Evolutionary conservation across 495 filamentous ascomycete genomes (phyloP), one percentile per base, ranked within the genome.

Genomic region (Staphylotrichum longicolle): DNA sequence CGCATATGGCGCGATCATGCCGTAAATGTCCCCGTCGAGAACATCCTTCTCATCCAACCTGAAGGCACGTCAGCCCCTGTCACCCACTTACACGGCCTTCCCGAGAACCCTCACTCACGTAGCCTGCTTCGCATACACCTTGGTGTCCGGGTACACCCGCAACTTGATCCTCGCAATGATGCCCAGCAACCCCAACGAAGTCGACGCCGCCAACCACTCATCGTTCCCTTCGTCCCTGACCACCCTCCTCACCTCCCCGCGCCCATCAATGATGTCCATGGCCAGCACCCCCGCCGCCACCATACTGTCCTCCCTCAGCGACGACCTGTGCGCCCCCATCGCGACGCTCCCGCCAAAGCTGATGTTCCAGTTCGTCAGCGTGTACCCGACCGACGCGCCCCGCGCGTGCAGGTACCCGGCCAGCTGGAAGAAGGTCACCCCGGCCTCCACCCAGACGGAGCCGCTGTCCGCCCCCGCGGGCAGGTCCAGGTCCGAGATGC

Each of bases 341-440:
- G 78, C 79, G 9, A 82, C 70, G 7, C 74, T 74, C 11, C 78
- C 79, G 5, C 77, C 78, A 63, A 82, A 75, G 7, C 74, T 80
- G 60, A 82, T 82, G 41, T 82, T 80, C 79, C 79, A 82, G 57
- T 80, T 82, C 8, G 80, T 78, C 12, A 80, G 65, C 14, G 78
- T 76, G 57, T 80, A 80, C 14, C 78, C 79, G 52, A 82, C 74
- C 5, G 72, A 76, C 41, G 78, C 79, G 42, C 66, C 70, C 15
- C 73, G 65, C 11, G 66, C 67, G 51, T 82, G 79, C 7, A 82
- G 69, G 54, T 75, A 80, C 39, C 77, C 77, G 9, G 79, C 78
- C 15, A 82, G 75, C 68, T 82, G 75, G 50, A 82, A 74, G 58
- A 82, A 82, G 3, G 78, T 80, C 10, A 79, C 77, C 11, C 79